Evolutionary conservation across 1,284 basidiomycete genomes (phyloP).

Genomic region (Mrakiaceae sp.): DNA sequence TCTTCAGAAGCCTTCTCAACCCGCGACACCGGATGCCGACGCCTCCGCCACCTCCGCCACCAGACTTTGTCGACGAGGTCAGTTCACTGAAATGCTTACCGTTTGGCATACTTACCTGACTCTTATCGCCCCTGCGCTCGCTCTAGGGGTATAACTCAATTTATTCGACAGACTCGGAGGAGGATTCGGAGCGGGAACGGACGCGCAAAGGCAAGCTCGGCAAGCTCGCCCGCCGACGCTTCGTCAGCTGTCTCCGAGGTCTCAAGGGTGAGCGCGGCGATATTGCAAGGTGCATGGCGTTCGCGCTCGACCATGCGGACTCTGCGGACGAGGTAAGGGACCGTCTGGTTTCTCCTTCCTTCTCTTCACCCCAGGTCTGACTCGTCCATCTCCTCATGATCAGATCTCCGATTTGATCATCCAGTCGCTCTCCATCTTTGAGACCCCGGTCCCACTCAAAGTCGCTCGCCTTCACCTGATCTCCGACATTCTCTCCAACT

Average conservation of each 20-base stretch:
- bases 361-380: background rate
- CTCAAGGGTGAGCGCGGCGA: slow-evolving; percentile 78
- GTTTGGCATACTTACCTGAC: background rate
- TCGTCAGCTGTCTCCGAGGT: slow-evolving; percentile 78
- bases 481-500: slow-evolving; percentile 96
- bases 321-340: slow-evolving; percentile 68
- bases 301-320: slow-evolving; percentile 88
- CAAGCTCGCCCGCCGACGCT: slow-evolving; percentile 60
- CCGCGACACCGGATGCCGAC: slow-evolving; percentile 43
- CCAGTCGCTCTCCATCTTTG: slow-evolving; percentile 66
- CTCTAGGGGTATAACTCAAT: slow-evolving; percentile 74
- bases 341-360: background rate
- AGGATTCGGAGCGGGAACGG: slow-evolving; percentile 79
- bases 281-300: slow-evolving; percentile 87
- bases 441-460: slow-evolving; percentile 89
- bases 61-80: background rate
- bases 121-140: background rate
- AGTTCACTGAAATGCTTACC: background rate
- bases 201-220: slow-evolving; percentile 61
- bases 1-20: slow-evolving; percentile 64
- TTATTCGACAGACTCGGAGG: slow-evolving; percentile 88
- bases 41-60: slow-evolving; percentile 35
- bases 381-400: background rate
- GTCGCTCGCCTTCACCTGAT: slow-evolving; percentile 88
- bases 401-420: slow-evolving; percentile 80